Percentiles rank a stretch among this genome's conserved stretches.
Evolutionary conservation across 2,329 filamentous ascomycete species (phyloP).

Genomic region (Diaporthe ilicicola): DNA sequence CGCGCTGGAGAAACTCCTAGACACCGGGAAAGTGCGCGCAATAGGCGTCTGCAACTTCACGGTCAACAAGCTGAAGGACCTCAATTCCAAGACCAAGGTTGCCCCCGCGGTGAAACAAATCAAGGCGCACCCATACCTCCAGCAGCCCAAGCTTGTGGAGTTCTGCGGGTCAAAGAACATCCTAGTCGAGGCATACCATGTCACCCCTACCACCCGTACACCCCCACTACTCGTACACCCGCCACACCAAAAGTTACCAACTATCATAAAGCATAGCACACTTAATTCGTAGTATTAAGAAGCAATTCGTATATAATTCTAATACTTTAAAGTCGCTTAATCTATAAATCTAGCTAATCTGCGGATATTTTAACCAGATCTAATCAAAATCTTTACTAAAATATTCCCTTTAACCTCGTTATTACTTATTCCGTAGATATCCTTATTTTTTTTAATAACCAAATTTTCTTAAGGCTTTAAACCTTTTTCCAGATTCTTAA

Average conservation of each 20-base stretch:
- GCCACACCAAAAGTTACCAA: no score
- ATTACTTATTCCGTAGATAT: no score
- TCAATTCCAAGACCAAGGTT: conserved; percentile 59
- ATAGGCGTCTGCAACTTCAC: conserved; percentile 64
- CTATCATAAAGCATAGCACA: neutral
- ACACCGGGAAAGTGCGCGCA: conserved; percentile 49
- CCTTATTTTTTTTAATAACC: no score
- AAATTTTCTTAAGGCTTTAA: no score
- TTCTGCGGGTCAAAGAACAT: conserved; percentile 67
- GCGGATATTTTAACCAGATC: neutral
- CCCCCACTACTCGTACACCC: no score
- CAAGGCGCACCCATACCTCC: conserved; percentile 74
- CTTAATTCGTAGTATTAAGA: neutral
- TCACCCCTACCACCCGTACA: no score
- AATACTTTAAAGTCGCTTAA: neutral
- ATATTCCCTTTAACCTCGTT: no score
- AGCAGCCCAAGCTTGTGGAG: conserved; percentile 64
- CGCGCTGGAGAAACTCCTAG: conserved; percentile 50
- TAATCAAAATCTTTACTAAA: no score
- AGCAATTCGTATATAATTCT: neutral
- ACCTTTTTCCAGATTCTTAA: no score
- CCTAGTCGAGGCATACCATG: conserved; percentile 68
- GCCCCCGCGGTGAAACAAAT: conserved; percentile 73
- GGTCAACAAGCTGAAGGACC: conserved; percentile 49
- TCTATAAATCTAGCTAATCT: neutral